phyloP scores from a whole-genome alignment of 1,284 basidiomycete species.

The Ustilago loliicola region DNA sequence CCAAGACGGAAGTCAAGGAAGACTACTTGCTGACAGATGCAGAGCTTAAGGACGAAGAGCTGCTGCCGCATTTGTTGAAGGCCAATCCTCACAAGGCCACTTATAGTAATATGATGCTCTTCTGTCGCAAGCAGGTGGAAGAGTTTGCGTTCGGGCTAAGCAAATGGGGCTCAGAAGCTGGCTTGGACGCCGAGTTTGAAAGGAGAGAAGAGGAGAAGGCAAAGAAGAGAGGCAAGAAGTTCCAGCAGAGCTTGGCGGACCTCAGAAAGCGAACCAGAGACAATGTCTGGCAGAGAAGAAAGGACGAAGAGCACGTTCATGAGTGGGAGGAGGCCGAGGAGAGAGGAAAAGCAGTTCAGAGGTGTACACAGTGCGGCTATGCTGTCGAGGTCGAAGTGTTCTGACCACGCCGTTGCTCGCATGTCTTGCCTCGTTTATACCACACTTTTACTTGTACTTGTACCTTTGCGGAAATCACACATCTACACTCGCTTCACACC shows the following conservation, averaged over 20 bases:
- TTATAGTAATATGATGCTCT: conserved; percentile 99
- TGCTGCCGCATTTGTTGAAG: conserved; percentile 92
- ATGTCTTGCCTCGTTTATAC: neutral
- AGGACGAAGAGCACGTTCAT: conserved; percentile 63
- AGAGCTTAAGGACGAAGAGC: conserved; percentile 90
- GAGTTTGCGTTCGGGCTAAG: conserved; percentile 86
- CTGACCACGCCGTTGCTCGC: neutral
- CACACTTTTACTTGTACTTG: conserved; percentile 4
- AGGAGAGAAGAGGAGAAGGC: conserved; percentile 85
- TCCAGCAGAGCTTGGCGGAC: conserved; percentile 62
- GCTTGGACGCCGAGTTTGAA: conserved; percentile 89
- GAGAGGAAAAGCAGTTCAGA: conserved; percentile 46
- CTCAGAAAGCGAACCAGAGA: conserved; percentile 64
- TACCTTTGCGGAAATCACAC: neutral
- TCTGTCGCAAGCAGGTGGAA: conserved; percentile 92
- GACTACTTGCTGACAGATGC: conserved; percentile 85
- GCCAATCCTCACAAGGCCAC: conserved; percentile 97
- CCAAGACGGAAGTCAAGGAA: conserved; percentile 98
- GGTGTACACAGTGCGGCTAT: conserved; percentile 57
- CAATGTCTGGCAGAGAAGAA: conserved; percentile 63
- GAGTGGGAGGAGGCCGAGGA: conserved; percentile 54
- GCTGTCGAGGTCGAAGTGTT: conserved; percentile 60
- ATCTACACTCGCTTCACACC: neutral
- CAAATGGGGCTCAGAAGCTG: conserved; percentile 96
- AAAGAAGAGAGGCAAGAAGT: conserved; percentile 89